phyloP scores from a whole-genome alignment of 1,284 basidiomycete genomes.

The Rhodotorula sp. region DNA sequence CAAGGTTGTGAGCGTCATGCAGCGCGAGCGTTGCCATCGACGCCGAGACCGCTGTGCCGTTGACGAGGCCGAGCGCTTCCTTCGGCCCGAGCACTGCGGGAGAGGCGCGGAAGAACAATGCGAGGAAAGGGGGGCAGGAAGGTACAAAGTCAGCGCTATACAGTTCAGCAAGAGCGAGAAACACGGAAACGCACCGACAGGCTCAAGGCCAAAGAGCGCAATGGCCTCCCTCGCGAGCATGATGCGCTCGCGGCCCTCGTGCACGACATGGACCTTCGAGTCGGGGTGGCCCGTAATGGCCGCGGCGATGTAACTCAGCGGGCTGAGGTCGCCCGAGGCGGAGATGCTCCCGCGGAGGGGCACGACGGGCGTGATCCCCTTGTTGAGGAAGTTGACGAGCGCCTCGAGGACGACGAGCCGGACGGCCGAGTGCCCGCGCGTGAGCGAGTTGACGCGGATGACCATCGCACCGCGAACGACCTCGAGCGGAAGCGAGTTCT shows the following conservation, averaged over 20 bases:
- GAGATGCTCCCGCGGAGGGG: conserved; percentile 82
- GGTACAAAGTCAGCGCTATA: too few relatives aligned
- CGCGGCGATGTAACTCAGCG: conserved; percentile 77
- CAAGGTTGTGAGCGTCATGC: conserved; percentile 71
- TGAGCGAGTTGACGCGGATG: conserved; percentile 69
- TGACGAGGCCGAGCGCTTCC: conserved; percentile 64
- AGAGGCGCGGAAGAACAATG: background rate
- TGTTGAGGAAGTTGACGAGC: conserved; percentile 70
- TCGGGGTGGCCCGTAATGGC: conserved; percentile 74
- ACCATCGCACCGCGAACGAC: conserved; percentile 89
- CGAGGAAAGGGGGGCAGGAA: too few relatives aligned
- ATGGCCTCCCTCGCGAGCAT: conserved; percentile 60
- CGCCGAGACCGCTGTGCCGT: conserved; percentile 78
- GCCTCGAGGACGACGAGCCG: conserved; percentile 76
- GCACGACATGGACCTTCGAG: conserved; percentile 60
- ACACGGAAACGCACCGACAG: conserved; percentile 57
- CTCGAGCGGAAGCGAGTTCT: conserved; percentile 72
- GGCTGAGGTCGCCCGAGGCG: conserved; percentile 64
- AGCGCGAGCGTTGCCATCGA: conserved; percentile 58
- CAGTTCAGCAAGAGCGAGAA: too few relatives aligned
- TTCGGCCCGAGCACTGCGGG: conserved; percentile 54
- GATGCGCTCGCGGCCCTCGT: conserved; percentile 33
- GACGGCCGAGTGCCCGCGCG: conserved; percentile 76
- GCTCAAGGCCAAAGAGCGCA: conserved; percentile 64
- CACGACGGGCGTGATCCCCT: conserved; percentile 76